These are phyloP conservation scores for Hippophae rhamnoides DNA, from an alignment of 306 rosid species.

Conservation along the genomic window DNA sequence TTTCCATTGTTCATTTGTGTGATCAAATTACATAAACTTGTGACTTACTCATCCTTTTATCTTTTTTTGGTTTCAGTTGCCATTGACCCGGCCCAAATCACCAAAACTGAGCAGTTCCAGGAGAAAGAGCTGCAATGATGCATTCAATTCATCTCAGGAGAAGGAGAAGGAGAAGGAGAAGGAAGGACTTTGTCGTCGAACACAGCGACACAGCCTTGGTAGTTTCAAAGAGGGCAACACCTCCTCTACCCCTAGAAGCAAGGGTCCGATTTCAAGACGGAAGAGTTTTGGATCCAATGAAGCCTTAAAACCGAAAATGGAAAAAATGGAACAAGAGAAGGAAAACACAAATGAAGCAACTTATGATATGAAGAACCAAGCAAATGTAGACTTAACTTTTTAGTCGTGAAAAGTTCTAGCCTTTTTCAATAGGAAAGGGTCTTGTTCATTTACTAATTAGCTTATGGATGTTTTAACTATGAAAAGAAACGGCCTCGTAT, in stretches of 20 bases:
- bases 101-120: constrained; percentile 54
- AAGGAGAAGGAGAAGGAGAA: constrained; percentile 24
- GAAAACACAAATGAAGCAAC: constrained; percentile 33
- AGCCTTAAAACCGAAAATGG: constrained; percentile 32
- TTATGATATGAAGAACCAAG: not conserved
- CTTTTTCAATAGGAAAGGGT: too few relatives aligned
- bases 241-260: constrained; percentile 26
- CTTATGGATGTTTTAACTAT: too few relatives aligned
- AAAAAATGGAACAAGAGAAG: constrained; percentile 23
- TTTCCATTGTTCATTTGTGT: too few relatives aligned
- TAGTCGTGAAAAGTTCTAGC: too few relatives aligned
- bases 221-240: constrained; percentile 23
- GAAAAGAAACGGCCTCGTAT: too few relatives aligned
- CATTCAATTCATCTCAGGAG: constrained; percentile 18
- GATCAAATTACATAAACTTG: too few relatives aligned
- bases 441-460: too few relatives aligned
- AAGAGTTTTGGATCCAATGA: constrained; percentile 17
- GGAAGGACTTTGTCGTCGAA: constrained; percentile 28
- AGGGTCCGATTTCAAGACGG: constrained; percentile 30
- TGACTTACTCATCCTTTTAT: too few relatives aligned
- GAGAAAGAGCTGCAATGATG: constrained; percentile 90
- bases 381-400: too few relatives aligned
- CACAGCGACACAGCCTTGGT: constrained; percentile 51
- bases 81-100: constrained; percentile 84
- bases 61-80: constrained; percentile 46